A percentile compares a stretch with the other conserved stretches of the same genome.
Evolutionary conservation across 345 rosid genomes (phyloP).

Genomic region (Salix dunnii): DNA sequence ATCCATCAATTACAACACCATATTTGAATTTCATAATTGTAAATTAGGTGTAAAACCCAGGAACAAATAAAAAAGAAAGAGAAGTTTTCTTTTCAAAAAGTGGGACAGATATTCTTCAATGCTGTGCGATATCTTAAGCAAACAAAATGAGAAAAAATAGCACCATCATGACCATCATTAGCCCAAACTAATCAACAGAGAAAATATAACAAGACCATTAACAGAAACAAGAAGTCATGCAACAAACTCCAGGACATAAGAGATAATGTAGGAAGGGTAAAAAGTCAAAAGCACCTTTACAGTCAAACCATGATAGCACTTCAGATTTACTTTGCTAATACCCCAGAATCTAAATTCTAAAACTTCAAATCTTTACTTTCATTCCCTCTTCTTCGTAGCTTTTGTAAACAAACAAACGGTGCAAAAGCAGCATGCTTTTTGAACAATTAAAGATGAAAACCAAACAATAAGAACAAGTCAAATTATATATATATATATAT

Average conservation of each 20-base stretch:
- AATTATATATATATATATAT: too few species aligned
- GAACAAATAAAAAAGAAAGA: not conserved
- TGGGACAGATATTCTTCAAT: not conserved
- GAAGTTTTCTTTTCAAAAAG: not conserved
- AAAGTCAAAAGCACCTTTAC: not conserved
- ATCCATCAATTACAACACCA: not conserved
- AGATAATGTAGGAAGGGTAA: not conserved
- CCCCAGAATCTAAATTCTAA: not conserved
- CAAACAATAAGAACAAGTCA: not conserved
- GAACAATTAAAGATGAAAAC: not conserved
- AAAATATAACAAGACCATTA: not conserved
- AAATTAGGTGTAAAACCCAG: too few species aligned
- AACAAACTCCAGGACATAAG: not conserved
- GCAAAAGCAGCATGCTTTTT: not conserved
- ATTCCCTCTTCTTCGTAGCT: not conserved
- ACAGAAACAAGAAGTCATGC: not conserved
- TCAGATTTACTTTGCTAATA: not conserved
- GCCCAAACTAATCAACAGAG: not conserved
- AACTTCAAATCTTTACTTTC: not conserved
- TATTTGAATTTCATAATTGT: not conserved
- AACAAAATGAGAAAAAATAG: not conserved
- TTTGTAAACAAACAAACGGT: not conserved
- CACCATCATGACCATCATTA: not conserved
- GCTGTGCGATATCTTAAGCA: not conserved
- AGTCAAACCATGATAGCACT: constrained; percentile 1